phyloP scores from a whole-genome alignment of 2,329 filamentous ascomycete genomes.

The Bipolaris victoriae region DNA sequence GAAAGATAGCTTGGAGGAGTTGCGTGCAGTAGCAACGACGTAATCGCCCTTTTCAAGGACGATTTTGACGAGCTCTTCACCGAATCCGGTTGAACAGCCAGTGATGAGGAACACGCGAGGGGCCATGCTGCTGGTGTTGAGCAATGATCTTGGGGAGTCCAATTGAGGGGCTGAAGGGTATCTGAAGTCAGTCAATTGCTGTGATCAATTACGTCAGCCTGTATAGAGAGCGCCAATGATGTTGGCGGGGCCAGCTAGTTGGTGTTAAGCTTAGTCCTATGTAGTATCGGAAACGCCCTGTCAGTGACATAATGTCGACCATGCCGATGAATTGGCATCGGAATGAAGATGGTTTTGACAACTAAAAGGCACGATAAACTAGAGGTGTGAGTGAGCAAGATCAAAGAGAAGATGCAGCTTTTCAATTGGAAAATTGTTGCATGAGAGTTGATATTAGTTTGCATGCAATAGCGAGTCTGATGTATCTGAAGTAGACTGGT shows the following conservation, averaged over 20 bases:
- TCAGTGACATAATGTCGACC: background rate
- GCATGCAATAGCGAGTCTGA: background rate
- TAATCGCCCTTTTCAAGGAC: slow-evolving; percentile 52
- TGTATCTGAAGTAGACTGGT: background rate
- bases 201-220: background rate
- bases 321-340: background rate
- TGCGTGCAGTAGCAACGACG: slow-evolving; percentile 55
- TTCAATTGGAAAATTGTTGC: too few relatives aligned
- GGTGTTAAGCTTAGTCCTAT: background rate
- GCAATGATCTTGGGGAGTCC: background rate
- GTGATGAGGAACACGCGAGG: slow-evolving; percentile 57
- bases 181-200: background rate
- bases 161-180: background rate
- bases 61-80: slow-evolving; percentile 52
- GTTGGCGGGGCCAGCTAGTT: slow-evolving; percentile 2
- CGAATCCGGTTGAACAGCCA: slow-evolving; percentile 56
- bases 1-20: slow-evolving; percentile 51
- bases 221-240: background rate
- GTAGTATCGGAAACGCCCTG: background rate
- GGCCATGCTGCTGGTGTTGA: slow-evolving; percentile 38
- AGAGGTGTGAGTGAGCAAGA: background rate
- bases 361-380: background rate
- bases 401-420: background rate
- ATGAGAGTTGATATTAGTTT: background rate
- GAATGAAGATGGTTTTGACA: background rate